phyloP scores from a whole-genome alignment of 2,329 filamentous ascomycete species.

The Rutstroemia sp. region DNA sequence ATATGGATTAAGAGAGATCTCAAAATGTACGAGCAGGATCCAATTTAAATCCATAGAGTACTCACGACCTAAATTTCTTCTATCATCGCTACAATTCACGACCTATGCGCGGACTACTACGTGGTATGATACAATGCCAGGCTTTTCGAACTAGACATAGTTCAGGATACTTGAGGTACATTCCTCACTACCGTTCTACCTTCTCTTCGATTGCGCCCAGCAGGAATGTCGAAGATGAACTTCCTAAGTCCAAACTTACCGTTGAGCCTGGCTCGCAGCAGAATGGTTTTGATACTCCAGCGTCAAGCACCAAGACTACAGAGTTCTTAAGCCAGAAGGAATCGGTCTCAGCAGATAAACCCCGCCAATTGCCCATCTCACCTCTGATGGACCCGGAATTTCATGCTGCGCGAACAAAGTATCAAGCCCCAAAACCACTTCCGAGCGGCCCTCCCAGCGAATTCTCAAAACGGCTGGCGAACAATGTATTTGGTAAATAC shows the following conservation, averaged over 20 bases:
- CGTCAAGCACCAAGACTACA: not conserved
- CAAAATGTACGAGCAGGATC: too few relatives aligned
- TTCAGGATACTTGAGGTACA: not conserved
- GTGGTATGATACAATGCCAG: slow-evolving; percentile 25
- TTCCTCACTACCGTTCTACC: not conserved
- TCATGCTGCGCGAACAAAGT: slow-evolving; percentile 29
- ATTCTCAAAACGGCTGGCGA: slow-evolving; percentile 49
- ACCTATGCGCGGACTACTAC: slow-evolving; percentile 5
- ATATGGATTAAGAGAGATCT: too few relatives aligned
- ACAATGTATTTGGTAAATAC: slow-evolving; percentile 49
- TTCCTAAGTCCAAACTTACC: not conserved
- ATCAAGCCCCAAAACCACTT: slow-evolving; percentile 20
- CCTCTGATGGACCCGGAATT: slow-evolving; percentile 39
- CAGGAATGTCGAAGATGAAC: not conserved
- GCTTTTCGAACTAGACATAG: slow-evolving; percentile 17
- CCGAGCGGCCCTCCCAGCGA: slow-evolving; percentile 33
- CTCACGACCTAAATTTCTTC: too few relatives aligned
- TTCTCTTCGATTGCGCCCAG: not conserved
- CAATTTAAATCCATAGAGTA: too few relatives aligned
- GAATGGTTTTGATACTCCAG: not conserved
- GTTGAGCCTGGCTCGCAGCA: too few relatives aligned
- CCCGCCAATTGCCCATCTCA: slow-evolving; percentile 35
- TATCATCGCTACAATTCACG: not conserved
- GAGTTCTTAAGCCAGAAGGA: not conserved
- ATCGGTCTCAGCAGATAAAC: not conserved